phyloP scores from a whole-genome alignment of 2,329 filamentous ascomycete genomes.

The Pestalotiopsis sp. region DNA sequence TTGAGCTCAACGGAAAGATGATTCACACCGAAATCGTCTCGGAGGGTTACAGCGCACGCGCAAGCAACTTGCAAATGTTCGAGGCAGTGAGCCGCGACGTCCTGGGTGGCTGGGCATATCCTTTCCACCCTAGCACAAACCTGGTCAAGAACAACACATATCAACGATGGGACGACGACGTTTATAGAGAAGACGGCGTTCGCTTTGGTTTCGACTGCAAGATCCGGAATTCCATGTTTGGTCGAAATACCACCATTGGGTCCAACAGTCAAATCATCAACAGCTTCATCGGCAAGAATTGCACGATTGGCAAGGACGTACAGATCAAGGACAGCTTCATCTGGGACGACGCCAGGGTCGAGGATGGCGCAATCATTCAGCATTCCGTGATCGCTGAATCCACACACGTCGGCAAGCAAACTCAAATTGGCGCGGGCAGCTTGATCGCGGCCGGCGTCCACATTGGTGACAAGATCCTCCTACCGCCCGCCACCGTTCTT shows the following conservation, averaged over 20 bases:
- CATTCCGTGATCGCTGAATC: slow-evolving; percentile 78
- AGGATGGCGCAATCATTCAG: slow-evolving; percentile 71
- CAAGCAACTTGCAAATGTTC: slow-evolving; percentile 85
- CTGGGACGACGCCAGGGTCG: slow-evolving; percentile 84
- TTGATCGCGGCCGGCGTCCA: slow-evolving; percentile 79
- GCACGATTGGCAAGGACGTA: slow-evolving; percentile 85
- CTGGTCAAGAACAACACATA: slow-evolving; percentile 78
- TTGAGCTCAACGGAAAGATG: slow-evolving; percentile 95
- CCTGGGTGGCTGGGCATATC: slow-evolving; percentile 85
- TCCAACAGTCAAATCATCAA: slow-evolving; percentile 70
- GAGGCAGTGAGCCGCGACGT: slow-evolving; percentile 87
- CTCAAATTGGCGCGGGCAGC: slow-evolving; percentile 70
- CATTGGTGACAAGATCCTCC: slow-evolving; percentile 63
- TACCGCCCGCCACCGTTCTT: slow-evolving; percentile 39
- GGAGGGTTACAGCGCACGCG: slow-evolving; percentile 83
- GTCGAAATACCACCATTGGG: slow-evolving; percentile 75
- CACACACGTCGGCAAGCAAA: slow-evolving; percentile 71
- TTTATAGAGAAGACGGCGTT: slow-evolving; percentile 80
- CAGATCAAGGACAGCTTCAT: slow-evolving; percentile 79
- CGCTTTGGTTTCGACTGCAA: slow-evolving; percentile 72
- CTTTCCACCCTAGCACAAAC: slow-evolving; percentile 88
- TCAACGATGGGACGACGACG: slow-evolving; percentile 66
- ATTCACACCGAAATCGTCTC: slow-evolving; percentile 87
- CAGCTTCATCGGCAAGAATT: slow-evolving; percentile 82
- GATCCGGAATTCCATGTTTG: slow-evolving; percentile 74